Conservation (phyloP, 2,329 filamentous ascomycete genomes). For the Ophiocordyceps camponoti-floridani region DNA sequence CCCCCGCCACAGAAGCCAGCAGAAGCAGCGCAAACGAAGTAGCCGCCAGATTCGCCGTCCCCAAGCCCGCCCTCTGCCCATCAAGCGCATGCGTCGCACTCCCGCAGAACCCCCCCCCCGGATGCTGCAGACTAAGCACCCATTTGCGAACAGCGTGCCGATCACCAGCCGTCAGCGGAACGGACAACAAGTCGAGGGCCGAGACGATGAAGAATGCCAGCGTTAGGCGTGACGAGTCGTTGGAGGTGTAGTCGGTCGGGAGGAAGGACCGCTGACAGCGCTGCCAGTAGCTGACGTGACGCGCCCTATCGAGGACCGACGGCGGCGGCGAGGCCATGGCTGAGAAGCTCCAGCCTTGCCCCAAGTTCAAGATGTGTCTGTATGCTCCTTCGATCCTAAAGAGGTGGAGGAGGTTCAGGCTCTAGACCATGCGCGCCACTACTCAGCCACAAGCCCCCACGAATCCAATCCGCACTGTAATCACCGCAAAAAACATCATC, state of each 20-base stretch:
- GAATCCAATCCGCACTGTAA: too few species aligned
- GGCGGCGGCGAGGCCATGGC: not conserved
- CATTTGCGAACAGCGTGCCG: conserved; percentile 41
- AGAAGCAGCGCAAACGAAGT: conserved; percentile 77
- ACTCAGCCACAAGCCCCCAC: too few species aligned
- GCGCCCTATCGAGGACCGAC: conserved; percentile 34
- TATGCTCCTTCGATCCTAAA: not conserved
- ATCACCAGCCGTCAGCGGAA: conserved; percentile 29
- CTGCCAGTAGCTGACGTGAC: conserved; percentile 83
- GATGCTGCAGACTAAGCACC: conserved; percentile 77
- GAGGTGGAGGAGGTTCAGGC: too few species aligned
- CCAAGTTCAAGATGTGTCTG: not conserved
- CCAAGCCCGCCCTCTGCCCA: conserved; percentile 24
- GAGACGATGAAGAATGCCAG: conserved; percentile 81
- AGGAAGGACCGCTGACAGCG: conserved; percentile 70
- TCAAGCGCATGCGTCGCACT: conserved; percentile 46
- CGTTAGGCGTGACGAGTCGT: conserved; percentile 79
- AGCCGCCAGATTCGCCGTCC: conserved; percentile 56
- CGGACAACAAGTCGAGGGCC: conserved; percentile 63
- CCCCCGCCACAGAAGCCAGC: conserved; percentile 34
- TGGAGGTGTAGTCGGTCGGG: conserved; percentile 67
- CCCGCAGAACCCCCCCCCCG: conserved; percentile 73
- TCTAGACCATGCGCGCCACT: too few species aligned
- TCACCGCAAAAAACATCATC: too few species aligned
- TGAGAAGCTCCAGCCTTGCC: not conserved